A percentile compares a stretch with the other conserved stretches of the same genome.
These are phyloP conservation scores for Aspergillus quadricinctus DNA, from an alignment of 2,329 filamentous ascomycete genomes.

Conservation along the genomic window DNA sequence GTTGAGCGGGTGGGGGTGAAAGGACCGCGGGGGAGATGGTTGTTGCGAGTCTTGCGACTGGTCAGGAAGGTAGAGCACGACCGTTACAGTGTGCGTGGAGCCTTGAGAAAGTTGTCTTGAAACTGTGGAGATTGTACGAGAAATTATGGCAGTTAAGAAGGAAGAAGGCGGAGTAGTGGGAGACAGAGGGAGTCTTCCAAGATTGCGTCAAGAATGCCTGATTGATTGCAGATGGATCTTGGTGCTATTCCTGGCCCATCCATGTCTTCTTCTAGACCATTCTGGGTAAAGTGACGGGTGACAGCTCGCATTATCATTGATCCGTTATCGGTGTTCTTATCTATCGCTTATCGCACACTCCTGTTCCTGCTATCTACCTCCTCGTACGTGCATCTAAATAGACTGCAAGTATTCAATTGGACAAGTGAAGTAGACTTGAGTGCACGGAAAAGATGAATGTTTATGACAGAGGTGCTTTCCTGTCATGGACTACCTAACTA, in stretches of 20 bases:
- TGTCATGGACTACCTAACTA: neutral
- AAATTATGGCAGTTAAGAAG: neutral
- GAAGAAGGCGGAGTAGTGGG: neutral
- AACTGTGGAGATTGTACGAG: neutral
- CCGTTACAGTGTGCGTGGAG: neutral
- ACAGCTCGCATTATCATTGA: neutral
- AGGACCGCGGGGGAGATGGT: constrained; percentile 9
- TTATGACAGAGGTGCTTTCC: too few relatives aligned
- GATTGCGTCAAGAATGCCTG: neutral
- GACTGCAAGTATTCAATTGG: too few relatives aligned
- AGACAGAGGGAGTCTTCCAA: neutral
- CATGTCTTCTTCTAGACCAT: neutral
- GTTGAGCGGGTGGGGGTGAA: neutral
- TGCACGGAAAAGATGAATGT: neutral
- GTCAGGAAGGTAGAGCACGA: neutral
- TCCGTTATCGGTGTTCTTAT: neutral
- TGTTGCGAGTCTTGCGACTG: neutral
- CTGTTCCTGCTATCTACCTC: too few relatives aligned
- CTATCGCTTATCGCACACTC: neutral
- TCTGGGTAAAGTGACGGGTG: neutral
- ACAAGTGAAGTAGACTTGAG: neutral
- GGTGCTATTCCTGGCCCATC: neutral
- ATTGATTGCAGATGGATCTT: neutral
- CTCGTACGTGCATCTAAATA: too few relatives aligned
- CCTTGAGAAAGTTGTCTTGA: neutral